phyloP scores from a whole-genome alignment of 169 alveolate genomes.

The Perkinsus marinus region DNA sequence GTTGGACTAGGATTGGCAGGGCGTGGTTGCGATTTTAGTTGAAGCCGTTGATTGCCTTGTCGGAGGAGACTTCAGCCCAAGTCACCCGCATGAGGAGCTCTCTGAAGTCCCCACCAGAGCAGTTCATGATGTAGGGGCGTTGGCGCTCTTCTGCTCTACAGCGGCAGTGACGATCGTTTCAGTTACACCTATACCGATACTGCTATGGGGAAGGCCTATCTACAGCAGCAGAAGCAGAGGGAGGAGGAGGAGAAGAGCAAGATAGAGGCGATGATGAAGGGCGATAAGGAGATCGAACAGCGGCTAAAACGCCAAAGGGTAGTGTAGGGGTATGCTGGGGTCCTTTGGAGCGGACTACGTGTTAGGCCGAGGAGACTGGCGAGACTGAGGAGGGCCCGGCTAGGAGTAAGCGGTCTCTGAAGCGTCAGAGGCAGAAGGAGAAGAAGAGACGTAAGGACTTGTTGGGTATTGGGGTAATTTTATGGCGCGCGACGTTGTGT shows the following conservation, averaged over 20 bases:
- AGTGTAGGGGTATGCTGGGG: background rate
- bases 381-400: background rate
- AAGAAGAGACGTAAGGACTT: background rate
- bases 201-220: background rate
- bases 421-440: background rate
- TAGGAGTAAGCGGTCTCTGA: background rate
- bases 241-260: background rate
- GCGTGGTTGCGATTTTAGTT: too few relatives aligned
- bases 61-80: background rate
- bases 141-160: background rate
- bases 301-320: background rate
- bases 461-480: too few relatives aligned
- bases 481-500: background rate
- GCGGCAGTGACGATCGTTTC: background rate
- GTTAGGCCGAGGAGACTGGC: background rate
- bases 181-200: background rate
- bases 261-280: background rate
- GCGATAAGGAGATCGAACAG: background rate
- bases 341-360: too few relatives aligned
- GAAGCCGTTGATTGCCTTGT: background rate
- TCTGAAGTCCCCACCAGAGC: background rate
- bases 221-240: background rate
- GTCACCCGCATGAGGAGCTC: background rate
- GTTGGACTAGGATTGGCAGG: too few relatives aligned
- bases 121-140: background rate